A percentile compares a stretch with the other conserved stretches of the same genome.
phyloP scores from a whole-genome alignment of 2,329 filamentous ascomycete genomes.

The Calonectria hawksworthii region DNA sequence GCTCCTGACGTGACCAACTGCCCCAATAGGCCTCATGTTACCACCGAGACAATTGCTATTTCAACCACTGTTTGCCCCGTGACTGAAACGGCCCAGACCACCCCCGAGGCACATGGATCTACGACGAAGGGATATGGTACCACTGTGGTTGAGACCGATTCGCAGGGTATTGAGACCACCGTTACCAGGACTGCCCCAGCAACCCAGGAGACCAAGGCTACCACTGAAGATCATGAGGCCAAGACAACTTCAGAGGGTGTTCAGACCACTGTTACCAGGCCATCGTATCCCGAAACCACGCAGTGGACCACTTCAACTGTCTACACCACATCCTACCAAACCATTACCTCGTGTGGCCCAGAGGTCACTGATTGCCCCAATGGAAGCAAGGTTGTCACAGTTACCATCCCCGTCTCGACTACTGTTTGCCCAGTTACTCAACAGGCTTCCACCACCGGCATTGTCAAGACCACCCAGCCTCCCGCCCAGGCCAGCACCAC shows the following conservation, averaged over 20 bases:
- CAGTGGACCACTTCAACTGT: constrained; percentile 51
- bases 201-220: neutral
- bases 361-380: constrained; percentile 49
- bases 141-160: neutral
- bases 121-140: neutral
- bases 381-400: constrained; percentile 41
- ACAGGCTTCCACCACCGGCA: neutral
- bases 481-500: neutral
- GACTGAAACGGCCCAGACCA: neutral
- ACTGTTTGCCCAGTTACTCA: constrained; percentile 38
- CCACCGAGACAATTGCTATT: constrained; percentile 1
- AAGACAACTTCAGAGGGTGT: neutral
- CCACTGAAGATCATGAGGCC: neutral
- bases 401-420: constrained; percentile 50
- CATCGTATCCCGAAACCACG: neutral
- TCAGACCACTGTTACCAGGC: neutral
- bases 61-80: constrained; percentile 1
- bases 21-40: constrained; percentile 13
- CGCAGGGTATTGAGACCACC: neutral
- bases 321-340: constrained; percentile 46
- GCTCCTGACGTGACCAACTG: constrained; percentile 39
- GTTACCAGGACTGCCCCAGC: neutral
- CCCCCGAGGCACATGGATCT: neutral
- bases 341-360: constrained; percentile 48
- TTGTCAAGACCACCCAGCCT: neutral